Base-by-base conservation (phyloP, 208 protist genomes). In the Crithidia brevicula region DNA sequence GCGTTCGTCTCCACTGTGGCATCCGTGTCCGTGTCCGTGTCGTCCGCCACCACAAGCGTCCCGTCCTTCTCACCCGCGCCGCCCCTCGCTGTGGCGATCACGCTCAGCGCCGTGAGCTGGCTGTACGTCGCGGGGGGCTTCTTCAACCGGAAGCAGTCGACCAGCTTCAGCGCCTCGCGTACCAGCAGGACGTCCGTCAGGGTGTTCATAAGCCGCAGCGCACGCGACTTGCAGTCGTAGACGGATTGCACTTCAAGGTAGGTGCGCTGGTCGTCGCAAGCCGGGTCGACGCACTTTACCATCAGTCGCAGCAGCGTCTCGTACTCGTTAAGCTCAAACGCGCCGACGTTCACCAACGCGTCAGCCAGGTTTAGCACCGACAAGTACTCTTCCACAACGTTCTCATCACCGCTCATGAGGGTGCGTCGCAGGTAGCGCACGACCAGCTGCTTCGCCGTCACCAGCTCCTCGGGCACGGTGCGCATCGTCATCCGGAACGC, bases 191-290 rank as follows among this genome's bases (percentile, higher is more conserved):
- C 58, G 52, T 85, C 80, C 18, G 62, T 78, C 0, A 85, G 56
- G 15, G 40, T 25, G 52, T 68, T 76, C 43, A 85, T 62, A 22
- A 85, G 31, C n/a, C 60, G 67, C 63, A 85, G 56, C 43, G 66
- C 70, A 28, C 64, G 56, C n/a, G 62, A 18, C 50, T 81, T 81
- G 65, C 66, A 79, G 45, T 81, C 68, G 53, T 81, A 71, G n/a
- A 85, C 75, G 45, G 43, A 27, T 18, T 71, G 67, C 38, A 69
- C 57, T 46, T 85, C 67, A 9, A 81, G 58, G 59, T 67, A 47
- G 47, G 46, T 67, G 15, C 30, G 31, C 25, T 53, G 22, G 34
- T 79, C 71, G 31, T 74, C 70, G 15, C 70, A 68, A 31, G 40
- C 45, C 0, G 71, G 80, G 47, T 85, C 68, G 8, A 85, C 51